These are phyloP conservation scores for Botryotinia calthae DNA, from an alignment of 2,329 filamentous ascomycete genomes.

Conservation along the genomic window DNA sequence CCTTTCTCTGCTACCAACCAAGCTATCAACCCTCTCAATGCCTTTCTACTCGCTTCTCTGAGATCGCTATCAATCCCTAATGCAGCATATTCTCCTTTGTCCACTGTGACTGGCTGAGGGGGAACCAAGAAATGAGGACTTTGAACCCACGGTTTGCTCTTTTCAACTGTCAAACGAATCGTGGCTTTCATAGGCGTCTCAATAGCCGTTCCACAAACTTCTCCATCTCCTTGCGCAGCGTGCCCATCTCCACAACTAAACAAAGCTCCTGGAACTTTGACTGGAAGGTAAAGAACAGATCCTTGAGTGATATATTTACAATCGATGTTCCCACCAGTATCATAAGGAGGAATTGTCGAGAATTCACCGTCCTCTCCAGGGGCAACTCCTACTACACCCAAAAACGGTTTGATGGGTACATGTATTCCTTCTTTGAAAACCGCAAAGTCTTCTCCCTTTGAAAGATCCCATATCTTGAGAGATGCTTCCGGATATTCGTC, in stretches of 20 bases:
- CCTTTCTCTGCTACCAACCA: slow-evolving; percentile 50
- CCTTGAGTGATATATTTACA: slow-evolving; percentile 50
- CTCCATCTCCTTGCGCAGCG: slow-evolving; percentile 53
- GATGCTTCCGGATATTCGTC: slow-evolving; percentile 47
- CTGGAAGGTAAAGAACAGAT: slow-evolving; percentile 48
- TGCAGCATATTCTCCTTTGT: slow-evolving; percentile 46
- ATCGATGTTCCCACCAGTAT: slow-evolving; percentile 55
- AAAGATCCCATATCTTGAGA: slow-evolving; percentile 51
- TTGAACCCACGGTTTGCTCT: slow-evolving; percentile 46
- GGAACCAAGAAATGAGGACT: slow-evolving; percentile 45
- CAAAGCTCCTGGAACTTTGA: slow-evolving; percentile 49
- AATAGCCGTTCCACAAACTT: slow-evolving; percentile 56
- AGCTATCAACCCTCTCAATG: slow-evolving; percentile 47
- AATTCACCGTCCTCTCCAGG: slow-evolving; percentile 46
- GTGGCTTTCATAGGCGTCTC: slow-evolving; percentile 52
- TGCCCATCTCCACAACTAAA: slow-evolving; percentile 56
- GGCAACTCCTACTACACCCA: slow-evolving; percentile 53
- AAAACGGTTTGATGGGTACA: slow-evolving; percentile 50
- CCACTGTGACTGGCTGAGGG: slow-evolving; percentile 36
- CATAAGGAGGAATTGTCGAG: slow-evolving; percentile 50
- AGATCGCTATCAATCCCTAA: slow-evolving; percentile 49
- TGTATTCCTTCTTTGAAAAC: slow-evolving; percentile 49
- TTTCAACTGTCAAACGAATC: slow-evolving; percentile 49
- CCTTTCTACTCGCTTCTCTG: slow-evolving; percentile 49
- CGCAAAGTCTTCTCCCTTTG: slow-evolving; percentile 41